Evolutionary conservation across 208 protist genomes (phyloP).

Genomic region (Angomonas deanei): DNA sequence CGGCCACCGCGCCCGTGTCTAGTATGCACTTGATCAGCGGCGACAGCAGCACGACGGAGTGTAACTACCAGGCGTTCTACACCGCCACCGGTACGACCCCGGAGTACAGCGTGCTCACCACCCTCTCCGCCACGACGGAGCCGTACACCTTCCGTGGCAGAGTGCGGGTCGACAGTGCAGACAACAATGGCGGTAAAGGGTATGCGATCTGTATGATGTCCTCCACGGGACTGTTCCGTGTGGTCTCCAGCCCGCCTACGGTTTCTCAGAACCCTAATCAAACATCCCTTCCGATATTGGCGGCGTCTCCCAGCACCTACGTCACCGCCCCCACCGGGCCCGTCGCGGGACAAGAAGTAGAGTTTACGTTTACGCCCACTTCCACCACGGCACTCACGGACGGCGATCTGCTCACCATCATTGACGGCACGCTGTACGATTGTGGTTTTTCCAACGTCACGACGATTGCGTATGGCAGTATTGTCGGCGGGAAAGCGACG

Average conservation of each 20-base stretch:
- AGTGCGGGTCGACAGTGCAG: conserved; percentile 40
- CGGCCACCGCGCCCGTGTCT: conserved; percentile 8
- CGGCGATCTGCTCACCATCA: conserved; percentile 55
- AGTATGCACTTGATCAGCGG: conserved; percentile 35
- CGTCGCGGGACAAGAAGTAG: conserved; percentile 58
- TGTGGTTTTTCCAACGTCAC: conserved; percentile 78
- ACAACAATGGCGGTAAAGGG: conserved; percentile 10
- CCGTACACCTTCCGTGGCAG: too few species aligned
- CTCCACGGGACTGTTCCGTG: conserved; percentile 48
- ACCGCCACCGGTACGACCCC: conserved; percentile 7
- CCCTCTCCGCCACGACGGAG: conserved; percentile 12
- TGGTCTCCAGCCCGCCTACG: conserved; percentile 21
- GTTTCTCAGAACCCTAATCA: conserved; percentile 6
- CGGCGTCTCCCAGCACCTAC: conserved; percentile 32
- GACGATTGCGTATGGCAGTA: conserved; percentile 26
- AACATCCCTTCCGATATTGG: conserved; percentile 18
- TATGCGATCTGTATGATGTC: conserved; percentile 79
- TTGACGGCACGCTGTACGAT: conserved; percentile 65
- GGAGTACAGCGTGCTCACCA: conserved; percentile 23
- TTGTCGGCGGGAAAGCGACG: conserved; percentile 11
- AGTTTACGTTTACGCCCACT: conserved; percentile 22
- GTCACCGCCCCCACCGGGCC: conserved; percentile 23
- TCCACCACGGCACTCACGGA: conserved; percentile 12
- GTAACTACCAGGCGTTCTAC: conserved; percentile 77
- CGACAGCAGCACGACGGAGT: conserved; percentile 48